Evolutionary conservation across 352 stramenopile species (phyloP).

Genomic region (Hyaloperonospora arabidopsidis): DNA sequence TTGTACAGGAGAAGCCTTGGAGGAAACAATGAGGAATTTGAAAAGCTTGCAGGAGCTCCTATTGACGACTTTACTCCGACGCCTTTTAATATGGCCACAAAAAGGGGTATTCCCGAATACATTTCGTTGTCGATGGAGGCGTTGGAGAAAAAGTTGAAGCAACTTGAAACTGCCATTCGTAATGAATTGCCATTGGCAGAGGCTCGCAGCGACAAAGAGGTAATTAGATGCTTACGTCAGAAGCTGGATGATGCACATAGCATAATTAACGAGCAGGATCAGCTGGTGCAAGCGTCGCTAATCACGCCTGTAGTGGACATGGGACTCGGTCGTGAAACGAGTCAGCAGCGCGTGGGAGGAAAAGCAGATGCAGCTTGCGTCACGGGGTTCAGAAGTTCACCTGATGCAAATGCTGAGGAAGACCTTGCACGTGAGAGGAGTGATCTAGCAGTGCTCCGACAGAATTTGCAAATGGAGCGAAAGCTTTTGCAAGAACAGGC

Average conservation of each 20-base stretch:
- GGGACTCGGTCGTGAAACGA: conserved; percentile 6
- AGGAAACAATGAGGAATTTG: conserved; percentile 37
- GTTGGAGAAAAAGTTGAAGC: conserved; percentile 39
- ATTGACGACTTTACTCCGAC: conserved; percentile 61
- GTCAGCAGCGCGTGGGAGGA: conserved; percentile 5
- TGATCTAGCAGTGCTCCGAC: conserved; percentile 25
- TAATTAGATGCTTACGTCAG: conserved; percentile 45
- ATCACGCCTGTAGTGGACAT: conserved; percentile 7
- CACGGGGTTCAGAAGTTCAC: conserved; percentile 14
- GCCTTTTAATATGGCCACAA: conserved; percentile 58
- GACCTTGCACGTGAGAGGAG: conserved; percentile 32
- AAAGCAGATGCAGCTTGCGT: conserved; percentile 3
- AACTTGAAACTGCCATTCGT: conserved; percentile 54
- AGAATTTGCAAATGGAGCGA: conserved; percentile 40
- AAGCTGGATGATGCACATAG: conserved; percentile 59
- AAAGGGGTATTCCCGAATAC: conserved; percentile 44
- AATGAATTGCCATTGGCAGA: conserved; percentile 30
- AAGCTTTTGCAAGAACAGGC: conserved; percentile 41
- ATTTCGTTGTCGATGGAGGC: conserved; percentile 44
- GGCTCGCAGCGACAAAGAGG: conserved; percentile 27
- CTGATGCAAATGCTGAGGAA: conserved; percentile 20
- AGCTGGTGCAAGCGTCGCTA: conserved; percentile 61
- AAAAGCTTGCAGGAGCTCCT: conserved; percentile 40
- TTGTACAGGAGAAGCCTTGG: conserved; percentile 35
- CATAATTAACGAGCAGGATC: conserved; percentile 63